Conservation (phyloP, 1,139 yeast genomes). For the Yamadazyma songkhlaensis region DNA sequence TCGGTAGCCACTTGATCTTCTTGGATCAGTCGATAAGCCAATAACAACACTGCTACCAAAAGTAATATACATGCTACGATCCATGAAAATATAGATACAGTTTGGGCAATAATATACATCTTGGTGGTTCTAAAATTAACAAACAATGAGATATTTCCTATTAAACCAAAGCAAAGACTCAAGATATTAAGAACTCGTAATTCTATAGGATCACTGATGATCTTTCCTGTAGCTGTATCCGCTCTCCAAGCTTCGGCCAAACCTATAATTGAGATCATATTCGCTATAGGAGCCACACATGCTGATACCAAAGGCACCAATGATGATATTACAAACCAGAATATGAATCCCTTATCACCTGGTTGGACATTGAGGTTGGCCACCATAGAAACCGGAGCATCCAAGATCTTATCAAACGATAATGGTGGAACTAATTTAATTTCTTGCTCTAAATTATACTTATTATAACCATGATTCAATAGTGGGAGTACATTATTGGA, state of each 20-base stretch:
- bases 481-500: conserved; percentile 11
- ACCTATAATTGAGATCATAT: conserved; percentile 68
- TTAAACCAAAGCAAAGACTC: conserved; percentile 60
- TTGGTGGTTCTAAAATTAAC: conserved; percentile 63
- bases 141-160: conserved; percentile 63
- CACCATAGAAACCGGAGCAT: conserved; percentile 32
- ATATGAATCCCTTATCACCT: conserved; percentile 44
- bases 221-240: conserved; percentile 19
- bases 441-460: conserved; percentile 13
- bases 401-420: conserved; percentile 23
- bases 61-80: conserved; percentile 52
- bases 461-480: conserved; percentile 11
- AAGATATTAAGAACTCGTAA: conserved; percentile 56
- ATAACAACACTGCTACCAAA: conserved; percentile 43
- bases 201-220: conserved; percentile 32
- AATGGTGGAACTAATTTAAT: conserved; percentile 21
- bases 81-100: conserved; percentile 63
- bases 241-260: conserved; percentile 69
- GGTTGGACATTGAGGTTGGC: conserved; percentile 37
- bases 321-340: conserved; percentile 63
- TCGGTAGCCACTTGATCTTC: conserved; percentile 37
- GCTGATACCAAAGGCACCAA: conserved; percentile 74
- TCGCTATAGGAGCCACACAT: conserved; percentile 74
- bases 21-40: conserved; percentile 18
- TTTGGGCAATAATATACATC: conserved; percentile 57